A percentile compares a stretch with the other conserved stretches of the same genome.
phyloP scores from a whole-genome alignment of 306 rosid species.

The Rosa persica region DNA sequence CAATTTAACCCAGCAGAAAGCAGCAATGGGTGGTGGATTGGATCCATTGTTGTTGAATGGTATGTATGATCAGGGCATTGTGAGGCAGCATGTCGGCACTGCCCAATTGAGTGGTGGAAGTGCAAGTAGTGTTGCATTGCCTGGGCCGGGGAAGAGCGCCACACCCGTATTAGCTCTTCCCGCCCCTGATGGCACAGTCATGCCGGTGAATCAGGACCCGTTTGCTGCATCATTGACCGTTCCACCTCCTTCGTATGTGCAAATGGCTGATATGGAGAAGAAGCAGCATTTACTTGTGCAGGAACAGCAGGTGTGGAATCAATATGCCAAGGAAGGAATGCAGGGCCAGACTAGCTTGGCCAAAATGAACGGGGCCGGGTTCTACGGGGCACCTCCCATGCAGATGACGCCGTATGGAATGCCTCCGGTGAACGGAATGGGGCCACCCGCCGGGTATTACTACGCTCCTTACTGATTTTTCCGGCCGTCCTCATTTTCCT shows the following conservation, averaged over 20 bases:
- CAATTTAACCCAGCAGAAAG: constrained; percentile 70
- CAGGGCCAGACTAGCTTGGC: constrained; percentile 88
- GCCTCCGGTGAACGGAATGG: constrained; percentile 86
- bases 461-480: constrained; percentile 61
- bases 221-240: constrained; percentile 76
- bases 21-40: constrained; percentile 78
- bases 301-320: constrained; percentile 90
- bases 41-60: constrained; percentile 89
- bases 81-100: constrained; percentile 87
- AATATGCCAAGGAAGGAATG: constrained; percentile 86
- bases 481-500: constrained; percentile 22
- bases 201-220: constrained; percentile 86
- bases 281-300: constrained; percentile 75
- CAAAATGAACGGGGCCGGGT: constrained; percentile 56
- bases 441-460: constrained; percentile 70
- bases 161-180: constrained; percentile 94
- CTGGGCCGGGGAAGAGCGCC: constrained; percentile 61
- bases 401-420: constrained; percentile 71
- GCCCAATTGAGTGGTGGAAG: constrained; percentile 87
- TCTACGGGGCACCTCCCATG: constrained; percentile 59
- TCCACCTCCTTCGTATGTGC: constrained; percentile 95
- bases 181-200: constrained; percentile 92
- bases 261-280: constrained; percentile 97
- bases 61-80: constrained; percentile 95
- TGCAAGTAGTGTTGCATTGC: constrained; percentile 96